Conservation (phyloP, 225 moss, liverwort and hornwort species). For the Thuidium tamariscinum region DNA sequence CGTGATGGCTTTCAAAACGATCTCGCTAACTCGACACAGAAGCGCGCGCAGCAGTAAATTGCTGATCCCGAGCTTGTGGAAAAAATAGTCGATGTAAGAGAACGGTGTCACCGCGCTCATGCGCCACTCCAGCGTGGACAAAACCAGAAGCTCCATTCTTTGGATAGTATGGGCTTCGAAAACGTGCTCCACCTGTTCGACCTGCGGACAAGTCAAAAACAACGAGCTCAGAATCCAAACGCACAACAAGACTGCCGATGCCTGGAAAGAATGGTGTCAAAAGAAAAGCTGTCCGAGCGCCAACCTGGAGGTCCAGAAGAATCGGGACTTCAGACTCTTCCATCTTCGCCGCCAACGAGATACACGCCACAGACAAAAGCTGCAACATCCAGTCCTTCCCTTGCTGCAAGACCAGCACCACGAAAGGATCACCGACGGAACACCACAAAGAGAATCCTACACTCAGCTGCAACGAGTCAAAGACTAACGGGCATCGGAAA, state of each 20-base stretch:
- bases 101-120: constrained; percentile 89
- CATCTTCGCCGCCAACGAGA: constrained; percentile 91
- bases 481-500: too few relatives aligned
- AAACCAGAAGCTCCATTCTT: constrained; percentile 84
- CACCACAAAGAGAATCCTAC: background rate
- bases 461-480: background rate
- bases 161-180: constrained; percentile 89
- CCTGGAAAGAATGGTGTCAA: too few relatives aligned
- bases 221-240: background rate
- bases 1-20: constrained; percentile 44
- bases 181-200: constrained; percentile 63
- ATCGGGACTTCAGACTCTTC: constrained; percentile 84
- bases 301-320: constrained; percentile 80
- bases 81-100: constrained; percentile 79
- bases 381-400: constrained; percentile 70
- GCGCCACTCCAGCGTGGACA: constrained; percentile 86
- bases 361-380: constrained; percentile 71
- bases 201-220: constrained; percentile 1
- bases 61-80: constrained; percentile 77
- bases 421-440: background rate
- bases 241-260: background rate
- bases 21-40: constrained; percentile 71
- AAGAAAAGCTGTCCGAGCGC: background rate
- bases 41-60: constrained; percentile 48
- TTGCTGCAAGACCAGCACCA: constrained; percentile 18